Evolutionary conservation across 2,329 filamentous ascomycete genomes (phyloP), one percentile per base, ranked within the genome.

Genomic region (Fusarium newnesense): DNA sequence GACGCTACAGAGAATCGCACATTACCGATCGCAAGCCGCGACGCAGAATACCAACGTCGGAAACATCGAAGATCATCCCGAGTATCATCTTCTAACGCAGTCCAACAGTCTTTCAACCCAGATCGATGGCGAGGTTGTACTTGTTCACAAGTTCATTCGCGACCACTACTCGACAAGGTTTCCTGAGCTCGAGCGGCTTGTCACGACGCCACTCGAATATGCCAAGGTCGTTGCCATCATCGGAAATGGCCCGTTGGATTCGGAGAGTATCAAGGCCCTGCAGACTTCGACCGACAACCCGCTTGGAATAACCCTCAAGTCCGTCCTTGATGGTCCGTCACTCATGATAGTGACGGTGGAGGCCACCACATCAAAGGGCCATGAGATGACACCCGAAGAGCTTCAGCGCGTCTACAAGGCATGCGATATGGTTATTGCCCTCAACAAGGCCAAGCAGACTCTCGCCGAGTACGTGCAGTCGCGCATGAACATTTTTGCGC

Each of bases 291-390:
- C 91, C 12, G 89, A 97, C 69, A 98, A 98, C 78, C 86, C 93
- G 15, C 87, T 97, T 10, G 91, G 92, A 21, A 87, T 90, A 63
- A 90, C 94, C 2, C 87, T 99, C 43, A 93, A 92, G 78, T 90
- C 91, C 4, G 92, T 98, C 2, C 86, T 99, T 19, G 94, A 97
- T 80, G 94, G 94, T 0, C 94, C 96, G 2, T 94, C 94, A 0
- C 85, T 98, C 77, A 98, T 99, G 95, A 94, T 97, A 69, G 95
- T 99, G 58, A 96, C 94, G 2, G 93, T 98, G 16, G 96, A 98
- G 84, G 96, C 95, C 36, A 97, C 95, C 9, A 96, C 93, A 5
- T 96, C 95, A 18, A 92, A 94, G 76, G 96, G 96, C 9, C 90
- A 90, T 37, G 90, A 94, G 54, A 90, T 99, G 83, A 89, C 88